Conservation (phyloP, 208 protist species). For the Leishmania gerbilli region DNA sequence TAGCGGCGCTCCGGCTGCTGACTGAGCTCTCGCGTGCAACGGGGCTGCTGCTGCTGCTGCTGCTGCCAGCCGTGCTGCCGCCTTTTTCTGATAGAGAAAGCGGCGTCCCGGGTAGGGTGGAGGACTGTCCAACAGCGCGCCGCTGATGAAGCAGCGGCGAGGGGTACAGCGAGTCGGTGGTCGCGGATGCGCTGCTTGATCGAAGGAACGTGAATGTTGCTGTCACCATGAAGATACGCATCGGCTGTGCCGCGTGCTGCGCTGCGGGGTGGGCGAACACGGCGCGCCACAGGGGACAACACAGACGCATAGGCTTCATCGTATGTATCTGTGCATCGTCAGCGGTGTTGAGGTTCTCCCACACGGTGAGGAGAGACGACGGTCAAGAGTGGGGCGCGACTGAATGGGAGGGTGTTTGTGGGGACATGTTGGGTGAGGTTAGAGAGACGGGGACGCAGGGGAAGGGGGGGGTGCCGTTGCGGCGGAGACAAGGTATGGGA, state of each 20-base stretch:
- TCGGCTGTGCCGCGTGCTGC: not conserved
- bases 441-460: too few species aligned
- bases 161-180: not conserved
- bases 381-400: not conserved
- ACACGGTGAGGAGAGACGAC: not conserved
- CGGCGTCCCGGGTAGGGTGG: not conserved
- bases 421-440: not conserved
- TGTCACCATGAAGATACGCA: not conserved
- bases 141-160: conserved; percentile 9
- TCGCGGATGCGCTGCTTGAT: not conserved
- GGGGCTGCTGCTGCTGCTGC: not conserved
- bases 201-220: not conserved
- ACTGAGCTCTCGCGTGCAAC: not conserved
- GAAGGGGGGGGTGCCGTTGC: not conserved
- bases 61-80: too few species aligned
- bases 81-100: not conserved
- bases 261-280: not conserved
- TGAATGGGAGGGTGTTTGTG: not conserved
- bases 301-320: conserved; percentile 6
- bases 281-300: not conserved
- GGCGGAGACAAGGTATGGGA: not conserved
- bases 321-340: not conserved
- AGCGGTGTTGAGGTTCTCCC: not conserved
- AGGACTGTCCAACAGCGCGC: not conserved
- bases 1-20: not conserved